Evolutionary conservation across 495 filamentous ascomycete genomes (phyloP), one percentile per base, ranked within the genome.

Genomic region (Penicillium soppii): DNA sequence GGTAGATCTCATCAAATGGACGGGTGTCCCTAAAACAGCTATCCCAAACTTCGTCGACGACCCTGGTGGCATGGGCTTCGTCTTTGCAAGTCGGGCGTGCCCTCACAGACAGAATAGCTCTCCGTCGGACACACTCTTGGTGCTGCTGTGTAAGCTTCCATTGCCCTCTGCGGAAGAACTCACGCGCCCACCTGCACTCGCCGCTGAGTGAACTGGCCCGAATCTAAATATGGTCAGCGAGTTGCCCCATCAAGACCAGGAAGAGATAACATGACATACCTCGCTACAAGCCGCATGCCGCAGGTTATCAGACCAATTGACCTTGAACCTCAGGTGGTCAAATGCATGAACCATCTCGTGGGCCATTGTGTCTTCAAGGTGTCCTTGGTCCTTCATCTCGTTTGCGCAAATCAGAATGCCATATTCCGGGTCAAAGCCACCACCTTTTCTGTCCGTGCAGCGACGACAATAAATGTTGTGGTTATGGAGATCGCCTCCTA

Each of bases 321-420:
- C 83, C 70, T 95, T 90, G 73, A 90, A 98, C 54, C 91, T 68
- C 58, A 97, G 64, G 68, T 96, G 88, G 64, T 98, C 94, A 75
- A 89, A 97, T 7, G 91, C 92, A 74, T 98, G 94, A 46, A 98
- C 86, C 87, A 98, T 91, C 74, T 98, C 94, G 71, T 98, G 94
- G 35, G 94, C 87, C 62, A 98, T 75, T 26, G 90, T 96, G 66
- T 98, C 94, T 74, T 98, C 94, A 55, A 95, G 61, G 60, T 95
- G 88, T 2, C 82, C 77, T 39, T 81, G 75, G 59, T 87, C 81
- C 39, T 82, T 72, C 66, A 97, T 75, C 66, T 89, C 82, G 63
- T 98, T 97, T 23, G 95, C 88, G 66, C 95, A 97, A 3, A 98
- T 67, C 62, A 91, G 54, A 42, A 98, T 96, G 4, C 94, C 94